phyloP scores from a whole-genome alignment of 1,139 yeast genomes.

The Debaryomyces coudertii region DNA sequence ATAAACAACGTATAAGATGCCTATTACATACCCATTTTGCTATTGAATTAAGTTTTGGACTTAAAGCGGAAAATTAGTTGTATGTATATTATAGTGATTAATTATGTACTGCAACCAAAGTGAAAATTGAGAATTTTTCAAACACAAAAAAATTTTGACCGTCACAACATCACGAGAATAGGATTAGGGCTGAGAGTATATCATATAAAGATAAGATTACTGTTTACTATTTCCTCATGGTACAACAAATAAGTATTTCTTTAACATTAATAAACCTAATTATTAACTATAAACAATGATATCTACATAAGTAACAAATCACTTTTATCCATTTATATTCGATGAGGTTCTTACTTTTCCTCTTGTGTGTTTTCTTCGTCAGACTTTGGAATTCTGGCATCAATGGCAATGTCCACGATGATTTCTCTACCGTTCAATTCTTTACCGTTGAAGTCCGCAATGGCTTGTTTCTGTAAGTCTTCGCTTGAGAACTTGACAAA shows the following conservation, averaged over 20 bases:
- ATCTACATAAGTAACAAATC: conserved; percentile 10
- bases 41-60: conserved; percentile 8
- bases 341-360: conserved; percentile 5
- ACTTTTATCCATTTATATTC: conserved; percentile 9
- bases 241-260: neutral
- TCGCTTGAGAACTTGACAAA: conserved; percentile 57
- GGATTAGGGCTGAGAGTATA: conserved; percentile 1
- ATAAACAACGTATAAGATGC: neutral
- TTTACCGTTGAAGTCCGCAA: conserved; percentile 55
- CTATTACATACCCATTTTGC: conserved; percentile 12
- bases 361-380: conserved; percentile 15
- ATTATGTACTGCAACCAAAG: neutral
- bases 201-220: neutral
- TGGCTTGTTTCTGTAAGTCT: conserved; percentile 51
- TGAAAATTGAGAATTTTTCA: conserved; percentile 9
- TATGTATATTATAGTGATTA: conserved; percentile 2
- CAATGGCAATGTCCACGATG: conserved; percentile 60
- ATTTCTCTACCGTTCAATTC: conserved; percentile 57
- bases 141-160: neutral
- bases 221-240: neutral
- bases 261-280: conserved; percentile 4
- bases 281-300: conserved; percentile 6
- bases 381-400: conserved; percentile 37
- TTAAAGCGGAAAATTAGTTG: neutral
- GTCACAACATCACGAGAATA: conserved; percentile 1